phyloP scores from a whole-genome alignment of 768 basidiomycete genomes.

The Russula compacta region DNA sequence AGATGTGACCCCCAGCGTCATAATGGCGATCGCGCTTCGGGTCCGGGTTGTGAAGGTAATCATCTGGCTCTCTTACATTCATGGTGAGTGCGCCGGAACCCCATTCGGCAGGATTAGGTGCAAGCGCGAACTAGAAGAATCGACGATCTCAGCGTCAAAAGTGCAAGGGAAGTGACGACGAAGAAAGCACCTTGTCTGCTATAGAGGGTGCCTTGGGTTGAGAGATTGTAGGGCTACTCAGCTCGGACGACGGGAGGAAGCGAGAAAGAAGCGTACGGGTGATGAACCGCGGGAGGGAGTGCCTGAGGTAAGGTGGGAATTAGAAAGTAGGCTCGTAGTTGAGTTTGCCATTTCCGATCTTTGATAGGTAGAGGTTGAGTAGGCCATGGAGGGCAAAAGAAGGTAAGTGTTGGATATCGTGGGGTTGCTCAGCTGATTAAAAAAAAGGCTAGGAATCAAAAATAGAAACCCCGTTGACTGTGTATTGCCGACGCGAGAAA shows the following conservation, averaged over 20 bases:
- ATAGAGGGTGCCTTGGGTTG: constrained; percentile 5
- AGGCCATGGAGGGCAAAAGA: neutral
- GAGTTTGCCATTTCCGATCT: constrained; percentile 13
- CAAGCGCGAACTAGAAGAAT: constrained; percentile 30
- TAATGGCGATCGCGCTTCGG: constrained; percentile 42
- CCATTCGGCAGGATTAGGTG: constrained; percentile 38
- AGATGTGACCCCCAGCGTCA: constrained; percentile 50
- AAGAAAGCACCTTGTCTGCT: constrained; percentile 9
- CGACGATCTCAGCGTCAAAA: neutral
- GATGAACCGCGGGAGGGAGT: neutral
- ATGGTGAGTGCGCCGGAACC: constrained; percentile 40
- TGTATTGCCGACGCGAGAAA: too few species aligned
- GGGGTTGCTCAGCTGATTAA: neutral
- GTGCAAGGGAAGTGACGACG: neutral
- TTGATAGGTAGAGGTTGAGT: neutral
- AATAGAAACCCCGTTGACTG: neutral
- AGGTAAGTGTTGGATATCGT: neutral
- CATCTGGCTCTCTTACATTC: constrained; percentile 45
- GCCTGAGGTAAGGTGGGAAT: neutral
- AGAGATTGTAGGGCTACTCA: neutral
- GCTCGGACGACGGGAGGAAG: neutral
- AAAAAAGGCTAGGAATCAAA: neutral
- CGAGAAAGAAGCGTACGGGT: neutral
- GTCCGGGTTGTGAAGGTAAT: constrained; percentile 57
- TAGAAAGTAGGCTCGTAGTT: constrained; percentile 13